Conservation (phyloP, 805 yeast genomes). For the Spencermartinsiella europaea region DNA sequence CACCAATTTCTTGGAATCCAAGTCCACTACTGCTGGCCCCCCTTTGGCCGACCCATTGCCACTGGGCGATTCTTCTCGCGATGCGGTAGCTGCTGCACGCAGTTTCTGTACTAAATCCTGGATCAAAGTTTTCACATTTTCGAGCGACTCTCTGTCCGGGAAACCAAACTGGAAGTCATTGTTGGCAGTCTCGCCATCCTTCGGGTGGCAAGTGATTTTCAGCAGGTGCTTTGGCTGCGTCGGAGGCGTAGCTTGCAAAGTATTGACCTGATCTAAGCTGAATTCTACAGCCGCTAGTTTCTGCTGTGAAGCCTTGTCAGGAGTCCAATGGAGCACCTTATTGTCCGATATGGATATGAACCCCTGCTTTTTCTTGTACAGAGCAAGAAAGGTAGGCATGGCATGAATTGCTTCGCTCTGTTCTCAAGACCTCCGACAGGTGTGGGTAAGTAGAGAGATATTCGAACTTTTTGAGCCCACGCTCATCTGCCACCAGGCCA, state of each 20-base stretch:
- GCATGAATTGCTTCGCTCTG: too few relatives aligned
- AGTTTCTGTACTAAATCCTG: conserved; percentile 11
- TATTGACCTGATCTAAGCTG: conserved; percentile 3
- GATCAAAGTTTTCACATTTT: conserved; percentile 6
- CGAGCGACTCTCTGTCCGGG: conserved; percentile 10
- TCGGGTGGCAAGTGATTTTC: conserved; percentile 40
- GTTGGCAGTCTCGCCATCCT: conserved; percentile 3
- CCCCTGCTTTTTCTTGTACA: conserved; percentile 5
- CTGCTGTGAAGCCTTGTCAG: neutral
- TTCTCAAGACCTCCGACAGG: too few relatives aligned
- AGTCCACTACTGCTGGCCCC: conserved; percentile 26
- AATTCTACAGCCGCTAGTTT: neutral
- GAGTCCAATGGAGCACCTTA: neutral
- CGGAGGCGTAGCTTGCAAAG: conserved; percentile 11
- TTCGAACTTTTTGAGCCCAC: too few relatives aligned
- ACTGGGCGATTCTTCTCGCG: conserved; percentile 1
- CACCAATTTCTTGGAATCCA: conserved; percentile 56
- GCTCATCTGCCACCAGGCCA: too few relatives aligned
- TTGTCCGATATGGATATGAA: neutral
- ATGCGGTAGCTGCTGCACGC: conserved; percentile 2
- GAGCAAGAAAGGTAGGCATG: conserved; percentile 6
- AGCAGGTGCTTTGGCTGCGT: conserved; percentile 60
- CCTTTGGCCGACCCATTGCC: conserved; percentile 2
- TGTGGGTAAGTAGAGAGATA: too few relatives aligned
- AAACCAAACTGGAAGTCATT: conserved; percentile 11